These are phyloP conservation scores for Microbotryomycetes sp. DNA, from an alignment of 1,284 basidiomycete species.

Conservation along the genomic window DNA sequence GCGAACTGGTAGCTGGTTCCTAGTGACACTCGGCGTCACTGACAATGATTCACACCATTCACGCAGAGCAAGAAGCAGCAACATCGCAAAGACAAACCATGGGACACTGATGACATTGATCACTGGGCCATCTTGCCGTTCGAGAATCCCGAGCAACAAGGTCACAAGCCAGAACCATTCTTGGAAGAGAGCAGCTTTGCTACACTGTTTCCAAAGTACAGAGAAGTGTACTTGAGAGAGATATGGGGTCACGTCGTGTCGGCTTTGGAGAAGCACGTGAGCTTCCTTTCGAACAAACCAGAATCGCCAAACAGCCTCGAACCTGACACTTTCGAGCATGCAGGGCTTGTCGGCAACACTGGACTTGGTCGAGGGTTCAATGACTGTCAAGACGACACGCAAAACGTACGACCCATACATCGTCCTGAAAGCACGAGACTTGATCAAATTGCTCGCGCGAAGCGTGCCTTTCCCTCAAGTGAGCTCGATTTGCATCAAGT, in stretches of 20 bases:
- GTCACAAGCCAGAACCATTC: constrained; percentile 86
- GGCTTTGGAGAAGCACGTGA: constrained; percentile 72
- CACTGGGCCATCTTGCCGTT: constrained; percentile 58
- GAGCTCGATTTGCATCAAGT: constrained; percentile 5
- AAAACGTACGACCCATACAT: constrained; percentile 97
- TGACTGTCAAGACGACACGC: constrained; percentile 93
- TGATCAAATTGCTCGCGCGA: constrained; percentile 90
- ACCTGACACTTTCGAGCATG: not conserved
- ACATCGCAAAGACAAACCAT: constrained; percentile 88
- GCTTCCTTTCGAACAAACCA: constrained; percentile 34
- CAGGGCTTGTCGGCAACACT: constrained; percentile 86
- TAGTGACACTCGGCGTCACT: too few relatives aligned
- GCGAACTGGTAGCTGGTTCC: too few relatives aligned
- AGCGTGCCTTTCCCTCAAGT: constrained; percentile 63
- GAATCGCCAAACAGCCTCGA: not conserved
- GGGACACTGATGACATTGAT: constrained; percentile 98
- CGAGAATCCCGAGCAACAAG: constrained; percentile 12
- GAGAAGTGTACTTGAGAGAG: constrained; percentile 91
- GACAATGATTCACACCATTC: too few relatives aligned
- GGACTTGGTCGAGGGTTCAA: constrained; percentile 91
- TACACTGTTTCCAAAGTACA: constrained; percentile 96
- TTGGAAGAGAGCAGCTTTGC: constrained; percentile 95
- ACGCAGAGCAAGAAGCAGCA: constrained; percentile 64
- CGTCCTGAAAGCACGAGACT: constrained; percentile 88
- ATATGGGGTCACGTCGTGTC: constrained; percentile 91